Percentiles rank a stretch among this genome's conserved stretches.
Conservation (phyloP, 805 yeast genomes). For the Ogataea henricii region DNA sequence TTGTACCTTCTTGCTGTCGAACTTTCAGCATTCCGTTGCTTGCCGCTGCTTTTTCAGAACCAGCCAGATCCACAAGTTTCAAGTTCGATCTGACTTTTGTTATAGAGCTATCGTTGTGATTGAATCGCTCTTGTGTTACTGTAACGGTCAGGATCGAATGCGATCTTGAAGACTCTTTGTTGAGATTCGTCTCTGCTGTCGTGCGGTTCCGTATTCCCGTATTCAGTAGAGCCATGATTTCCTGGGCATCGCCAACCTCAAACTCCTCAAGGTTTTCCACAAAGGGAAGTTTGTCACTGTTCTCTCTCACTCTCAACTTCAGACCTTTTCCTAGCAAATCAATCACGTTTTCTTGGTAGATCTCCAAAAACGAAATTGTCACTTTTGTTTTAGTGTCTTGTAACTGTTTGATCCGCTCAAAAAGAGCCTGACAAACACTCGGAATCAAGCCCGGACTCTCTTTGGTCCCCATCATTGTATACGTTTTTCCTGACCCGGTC, state of each 20-base stretch:
- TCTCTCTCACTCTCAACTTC: slow-evolving; percentile 59
- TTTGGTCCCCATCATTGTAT: slow-evolving; percentile 68
- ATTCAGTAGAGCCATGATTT: slow-evolving; percentile 48
- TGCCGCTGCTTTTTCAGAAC: slow-evolving; percentile 70
- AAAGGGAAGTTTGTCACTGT: slow-evolving; percentile 64
- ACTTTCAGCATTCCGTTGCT: slow-evolving; percentile 52
- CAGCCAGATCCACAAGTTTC: slow-evolving; percentile 76
- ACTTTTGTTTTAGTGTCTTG: slow-evolving; percentile 42
- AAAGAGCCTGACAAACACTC: slow-evolving; percentile 53
- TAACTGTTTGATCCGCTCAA: slow-evolving; percentile 40
- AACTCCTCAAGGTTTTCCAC: slow-evolving; percentile 66
- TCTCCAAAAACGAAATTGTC: slow-evolving; percentile 66
- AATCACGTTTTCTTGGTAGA: slow-evolving; percentile 74
- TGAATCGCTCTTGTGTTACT: slow-evolving; percentile 57
- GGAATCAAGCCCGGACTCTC: slow-evolving; percentile 68
- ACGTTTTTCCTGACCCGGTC: slow-evolving; percentile 81
- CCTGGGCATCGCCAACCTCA: slow-evolving; percentile 47
- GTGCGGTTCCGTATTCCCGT: slow-evolving; percentile 60
- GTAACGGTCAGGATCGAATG: slow-evolving; percentile 75
- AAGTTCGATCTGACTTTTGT: slow-evolving; percentile 53
- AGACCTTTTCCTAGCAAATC: slow-evolving; percentile 50
- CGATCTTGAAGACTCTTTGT: slow-evolving; percentile 72
- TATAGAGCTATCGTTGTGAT: slow-evolving; percentile 33
- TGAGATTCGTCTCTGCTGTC: slow-evolving; percentile 74
- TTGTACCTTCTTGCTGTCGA: slow-evolving; percentile 71